phyloP scores from a whole-genome alignment of 1,284 basidiomycete genomes.

The Coniferiporia sulphurascens region DNA sequence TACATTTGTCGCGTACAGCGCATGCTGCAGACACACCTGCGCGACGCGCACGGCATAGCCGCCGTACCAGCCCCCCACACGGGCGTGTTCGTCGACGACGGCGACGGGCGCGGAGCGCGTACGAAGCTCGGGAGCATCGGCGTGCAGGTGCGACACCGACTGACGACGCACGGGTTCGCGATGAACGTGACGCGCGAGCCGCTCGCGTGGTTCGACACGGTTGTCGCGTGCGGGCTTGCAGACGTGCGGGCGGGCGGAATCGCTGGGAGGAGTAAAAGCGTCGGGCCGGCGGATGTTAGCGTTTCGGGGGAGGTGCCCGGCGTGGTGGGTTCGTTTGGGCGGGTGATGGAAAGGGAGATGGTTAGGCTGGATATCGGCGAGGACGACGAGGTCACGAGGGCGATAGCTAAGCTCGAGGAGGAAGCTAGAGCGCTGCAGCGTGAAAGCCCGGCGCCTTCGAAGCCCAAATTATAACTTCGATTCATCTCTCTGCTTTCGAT shows the following conservation, averaged over 20 bases:
- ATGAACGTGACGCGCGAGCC: slow-evolving; percentile 86
- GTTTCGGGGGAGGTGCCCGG: slow-evolving; percentile 50
- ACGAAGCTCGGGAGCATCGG: slow-evolving; percentile 93
- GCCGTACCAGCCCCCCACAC: slow-evolving; percentile 62
- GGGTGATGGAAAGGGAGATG: slow-evolving; percentile 51
- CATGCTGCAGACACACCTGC: slow-evolving; percentile 54
- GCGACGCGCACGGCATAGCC: slow-evolving; percentile 48
- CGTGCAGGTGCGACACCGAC: slow-evolving; percentile 90
- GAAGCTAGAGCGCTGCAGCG: background rate
- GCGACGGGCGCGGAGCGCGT: slow-evolving; percentile 23
- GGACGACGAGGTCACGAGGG: slow-evolving; percentile 48
- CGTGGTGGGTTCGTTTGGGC: slow-evolving; percentile 49
- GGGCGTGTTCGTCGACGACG: slow-evolving; percentile 64
- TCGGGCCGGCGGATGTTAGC: slow-evolving; percentile 26
- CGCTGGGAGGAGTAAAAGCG: slow-evolving; percentile 35
- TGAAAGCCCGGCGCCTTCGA: slow-evolving; percentile 1
- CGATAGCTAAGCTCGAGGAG: slow-evolving; percentile 32
- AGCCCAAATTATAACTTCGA: slow-evolving; percentile 1
- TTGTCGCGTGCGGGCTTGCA: slow-evolving; percentile 91
- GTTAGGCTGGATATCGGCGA: slow-evolving; percentile 39
- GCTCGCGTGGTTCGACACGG: slow-evolving; percentile 76
- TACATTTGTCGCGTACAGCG: slow-evolving; percentile 73
- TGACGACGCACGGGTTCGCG: slow-evolving; percentile 94
- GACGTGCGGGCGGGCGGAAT: slow-evolving; percentile 77
- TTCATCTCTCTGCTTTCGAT: background rate